Evolutionary conservation across 495 filamentous ascomycete genomes (phyloP), one percentile per base, ranked within the genome.

Genomic region (Niebla homalea): DNA sequence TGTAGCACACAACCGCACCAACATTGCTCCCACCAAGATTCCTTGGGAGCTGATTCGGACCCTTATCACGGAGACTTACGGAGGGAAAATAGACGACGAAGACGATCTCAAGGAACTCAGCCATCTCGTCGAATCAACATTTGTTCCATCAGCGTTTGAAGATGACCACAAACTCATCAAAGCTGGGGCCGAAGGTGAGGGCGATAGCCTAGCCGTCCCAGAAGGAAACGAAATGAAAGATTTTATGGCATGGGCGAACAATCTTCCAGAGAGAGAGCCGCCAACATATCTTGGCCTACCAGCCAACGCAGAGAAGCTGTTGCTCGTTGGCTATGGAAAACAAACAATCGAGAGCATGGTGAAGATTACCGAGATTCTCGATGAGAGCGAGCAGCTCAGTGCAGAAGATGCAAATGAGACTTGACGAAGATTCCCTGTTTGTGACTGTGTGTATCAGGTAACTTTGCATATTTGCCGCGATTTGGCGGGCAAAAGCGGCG

Each of bases 41-140:
- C 93, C 92, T 7, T 99, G 92, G 92, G 85, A 92, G 26, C 90
- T 99, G 80, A 84, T 99, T 53, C 83, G 86, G 51, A 89, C 86
- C 41, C 82, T 99, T 10, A 75, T 97, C 44, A 83, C 81, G 7
- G 89, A 96, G 63, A 95, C 85, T 47, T 99, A 99, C 64, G 93
- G 93, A 56, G 92, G 92, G 59, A 99, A 99, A 70, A 86, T 99
- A 54, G 92, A 99, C 59, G 82, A 94, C 58, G 81, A 84, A 46
- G 81, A 67, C n/a, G 92, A 99, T 68, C 95, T 88, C 67, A 59
- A 67, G 35, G 74, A 80, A 42, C 75, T 99, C 6, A 67, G 73
- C 40, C 60, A 70, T 46, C 73, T 99, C 11, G 90, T 97, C 43
- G 67, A 80, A 46, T 71, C 65, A 26, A 78, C 90, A 64, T 71